Evolutionary conservation across 371 early-diverging fungal species (phyloP), one percentile per base, ranked within the genome.

Genomic region (Mucor racemosus): DNA sequence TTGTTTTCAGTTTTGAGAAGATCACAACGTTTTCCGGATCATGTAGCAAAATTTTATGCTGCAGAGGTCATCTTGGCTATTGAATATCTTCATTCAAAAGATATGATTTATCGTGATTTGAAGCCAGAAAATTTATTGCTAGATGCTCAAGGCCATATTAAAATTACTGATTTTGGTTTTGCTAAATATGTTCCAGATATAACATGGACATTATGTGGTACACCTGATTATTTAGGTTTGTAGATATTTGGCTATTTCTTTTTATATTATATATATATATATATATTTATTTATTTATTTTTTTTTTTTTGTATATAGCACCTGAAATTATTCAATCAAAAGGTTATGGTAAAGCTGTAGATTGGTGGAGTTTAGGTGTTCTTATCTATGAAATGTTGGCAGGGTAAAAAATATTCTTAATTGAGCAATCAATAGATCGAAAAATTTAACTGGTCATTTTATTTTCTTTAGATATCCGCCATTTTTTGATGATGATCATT

Each of bases 151-250:
- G 99, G 99, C 2, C 96, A 99, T 74, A 94, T 99, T 72, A 97
- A 97, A 82, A 92, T 99, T 66, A 97, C 97, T 5, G 99, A 99
- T 81, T 97, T 99, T 84, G 99, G 99, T 7, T 98, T 99, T 84
- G 97, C 99, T 48, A 99, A 98, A 75, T 81, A 91, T 70, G 94
- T 98, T 1, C 91, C 92, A 9, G 94, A 96, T 73, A 89, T 91
- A 59, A 97, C 97, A 9, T 95, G 95, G 94, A 97, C 98, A 10
- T 85, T 99, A 26, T 98, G 98, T 75, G 99, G 99, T 31, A 99
- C 99, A 17, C 99, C 99, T 13, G 99, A 98, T 72, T 99, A 99
- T 77, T 89, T 99, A 36, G 76, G 76, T 75, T 67, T 69, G 53
- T 41, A 15, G 6, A 17, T 3, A 26, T 26, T 26, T 26, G 3